Evolutionary conservation across 2,329 filamentous ascomycete species (phyloP).

Genomic region (Clonostachys chloroleuca): DNA sequence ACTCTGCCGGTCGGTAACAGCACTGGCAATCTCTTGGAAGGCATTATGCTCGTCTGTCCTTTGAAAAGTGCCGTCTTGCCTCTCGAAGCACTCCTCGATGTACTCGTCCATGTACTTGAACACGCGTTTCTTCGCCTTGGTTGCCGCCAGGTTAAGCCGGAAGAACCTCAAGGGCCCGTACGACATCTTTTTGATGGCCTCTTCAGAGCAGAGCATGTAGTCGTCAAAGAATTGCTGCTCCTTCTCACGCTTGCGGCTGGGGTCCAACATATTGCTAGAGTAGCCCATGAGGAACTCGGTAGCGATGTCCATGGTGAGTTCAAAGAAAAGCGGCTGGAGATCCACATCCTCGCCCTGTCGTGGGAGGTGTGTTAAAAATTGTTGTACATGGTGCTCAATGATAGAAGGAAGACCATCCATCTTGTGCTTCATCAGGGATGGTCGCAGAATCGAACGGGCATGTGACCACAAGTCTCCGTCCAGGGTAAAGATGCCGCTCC

Average conservation of each 20-base stretch:
- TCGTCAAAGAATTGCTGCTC: slow-evolving; percentile 28
- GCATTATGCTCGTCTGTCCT: slow-evolving; percentile 3
- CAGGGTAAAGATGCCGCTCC: slow-evolving; percentile 40
- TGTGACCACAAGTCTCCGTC: slow-evolving; percentile 42
- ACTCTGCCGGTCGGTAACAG: slow-evolving; percentile 31
- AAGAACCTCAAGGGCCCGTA: slow-evolving; percentile 23
- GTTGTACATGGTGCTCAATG: slow-evolving; percentile 25
- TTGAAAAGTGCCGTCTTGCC: not conserved
- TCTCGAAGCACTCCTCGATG: slow-evolving; percentile 26
- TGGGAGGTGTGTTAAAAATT: slow-evolving; percentile 28
- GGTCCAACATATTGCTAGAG: slow-evolving; percentile 13
- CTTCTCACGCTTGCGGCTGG: slow-evolving; percentile 7
- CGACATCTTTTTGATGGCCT: slow-evolving; percentile 22
- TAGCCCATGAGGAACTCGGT: slow-evolving; percentile 42
- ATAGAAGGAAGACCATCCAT: slow-evolving; percentile 15
- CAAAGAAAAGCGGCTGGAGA: slow-evolving; percentile 40
- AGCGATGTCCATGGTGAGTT: slow-evolving; percentile 38
- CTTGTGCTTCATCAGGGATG: slow-evolving; percentile 23
- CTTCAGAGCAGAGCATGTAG: slow-evolving; percentile 23
- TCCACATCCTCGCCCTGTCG: slow-evolving; percentile 20
- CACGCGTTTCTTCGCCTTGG: slow-evolving; percentile 19
- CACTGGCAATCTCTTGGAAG: slow-evolving; percentile 41
- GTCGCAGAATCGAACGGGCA: slow-evolving; percentile 28
- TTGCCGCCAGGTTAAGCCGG: slow-evolving; percentile 14
- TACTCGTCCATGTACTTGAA: slow-evolving; percentile 36